Evolutionary conservation across 352 stramenopile species (phyloP).

Genomic region (Phytophthora aleatoria): DNA sequence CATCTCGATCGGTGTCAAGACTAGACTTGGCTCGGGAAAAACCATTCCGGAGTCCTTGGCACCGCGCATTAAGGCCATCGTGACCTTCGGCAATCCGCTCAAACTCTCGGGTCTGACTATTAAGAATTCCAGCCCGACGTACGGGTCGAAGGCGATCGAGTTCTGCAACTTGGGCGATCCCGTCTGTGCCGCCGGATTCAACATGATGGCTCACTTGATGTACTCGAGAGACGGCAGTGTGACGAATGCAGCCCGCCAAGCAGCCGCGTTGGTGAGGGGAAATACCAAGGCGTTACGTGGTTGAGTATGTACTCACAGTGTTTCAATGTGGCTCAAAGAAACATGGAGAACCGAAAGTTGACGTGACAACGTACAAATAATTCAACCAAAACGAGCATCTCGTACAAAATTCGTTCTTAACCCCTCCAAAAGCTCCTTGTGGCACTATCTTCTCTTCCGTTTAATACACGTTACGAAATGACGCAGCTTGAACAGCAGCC

Average conservation of each 20-base stretch:
- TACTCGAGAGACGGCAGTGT: slow-evolving; percentile 28
- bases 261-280: no score
- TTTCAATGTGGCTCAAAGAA: no score
- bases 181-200: slow-evolving; percentile 36
- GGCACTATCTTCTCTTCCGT: no score
- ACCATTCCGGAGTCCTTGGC: slow-evolving; percentile 26
- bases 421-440: no score
- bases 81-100: slow-evolving; percentile 43
- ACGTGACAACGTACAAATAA: no score
- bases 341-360: no score
- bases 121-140: slow-evolving; percentile 24
- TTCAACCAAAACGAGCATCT: no score
- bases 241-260: no score
- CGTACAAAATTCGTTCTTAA: no score
- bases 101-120: slow-evolving; percentile 34
- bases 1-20: slow-evolving; percentile 38
- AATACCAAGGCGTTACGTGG: no score
- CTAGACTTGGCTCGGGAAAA: slow-evolving; percentile 24
- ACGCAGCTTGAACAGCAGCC: slow-evolving; percentile 53
- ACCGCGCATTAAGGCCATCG: slow-evolving; percentile 38
- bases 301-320: no score
- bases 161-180: slow-evolving; percentile 38
- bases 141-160: slow-evolving; percentile 38
- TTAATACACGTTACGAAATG: slow-evolving; percentile 33
- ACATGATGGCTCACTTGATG: slow-evolving; percentile 37